Base-by-base conservation (phyloP, 208 protist species). In the Blechomonas ayalai region DNA sequence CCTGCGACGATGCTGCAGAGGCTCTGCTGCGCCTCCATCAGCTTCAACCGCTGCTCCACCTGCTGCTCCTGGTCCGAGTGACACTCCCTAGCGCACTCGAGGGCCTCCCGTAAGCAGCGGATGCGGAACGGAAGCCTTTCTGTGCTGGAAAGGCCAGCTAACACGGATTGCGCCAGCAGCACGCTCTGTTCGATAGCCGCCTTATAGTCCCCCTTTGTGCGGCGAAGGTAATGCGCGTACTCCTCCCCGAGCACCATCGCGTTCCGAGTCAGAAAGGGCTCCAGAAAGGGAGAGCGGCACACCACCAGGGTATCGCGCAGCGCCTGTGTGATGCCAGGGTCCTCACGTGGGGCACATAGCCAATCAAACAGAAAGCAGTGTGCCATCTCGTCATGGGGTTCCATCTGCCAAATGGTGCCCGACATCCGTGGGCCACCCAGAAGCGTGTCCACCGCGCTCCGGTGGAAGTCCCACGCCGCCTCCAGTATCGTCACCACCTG, bases 311-410 rank as follows among this genome's bases (percentile, higher is more conserved):
- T 87, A 12, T 82, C 73, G 4, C 67, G 73, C n/a, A 94, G 61
- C 49, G 61, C 59, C 35, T 61, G 53, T 22, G 58, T 49, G 9
- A 83, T 72, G 10, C 44, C 54, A 4, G 38, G 23, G 53, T 90
- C 81, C 3, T 83, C 65, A 15, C 86, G 78, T 0, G 77, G 80
- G 8, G 69, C 59, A 29, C 59, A 69, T 35, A 94, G 59, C 77
- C 82, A 94, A 50, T 87, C 82, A 48, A 94, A 87, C 26, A 94
- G 61, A 38, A 78, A 82, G 51, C 69, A 85, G 56, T 94, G 86
- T 10, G 82, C 67, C 41, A 88, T 65, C 62, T 90, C 77, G 37
- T 94, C 86, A n/a, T 54, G 58, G 20, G 82, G 74, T 57, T 94
- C 86, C 18, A 91, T 47, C 26, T 71, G 62, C 86, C 86, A 94